These are phyloP conservation scores for Colletotrichum phormii DNA, from an alignment of 2,329 filamentous ascomycete genomes.

Conservation along the genomic window DNA sequence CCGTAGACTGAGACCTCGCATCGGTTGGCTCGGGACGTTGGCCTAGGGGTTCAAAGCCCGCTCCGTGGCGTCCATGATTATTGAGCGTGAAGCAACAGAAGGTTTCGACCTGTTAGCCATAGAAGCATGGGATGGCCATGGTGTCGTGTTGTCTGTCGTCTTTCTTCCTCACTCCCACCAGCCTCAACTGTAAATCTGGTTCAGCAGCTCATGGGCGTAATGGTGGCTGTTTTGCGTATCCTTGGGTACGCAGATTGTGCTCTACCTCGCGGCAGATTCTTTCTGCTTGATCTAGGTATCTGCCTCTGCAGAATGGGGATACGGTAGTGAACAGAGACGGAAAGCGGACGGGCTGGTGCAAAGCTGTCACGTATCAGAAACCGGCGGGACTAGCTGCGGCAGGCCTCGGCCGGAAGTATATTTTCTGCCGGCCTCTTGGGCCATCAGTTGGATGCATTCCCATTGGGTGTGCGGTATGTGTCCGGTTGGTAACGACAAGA, in stretches of 20 bases:
- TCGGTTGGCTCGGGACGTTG: conserved; percentile 1
- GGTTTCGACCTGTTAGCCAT: neutral
- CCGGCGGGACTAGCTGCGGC: neutral
- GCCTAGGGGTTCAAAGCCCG: neutral
- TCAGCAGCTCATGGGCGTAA: neutral
- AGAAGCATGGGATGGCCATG: neutral
- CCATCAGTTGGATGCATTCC: neutral
- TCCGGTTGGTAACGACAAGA: neutral
- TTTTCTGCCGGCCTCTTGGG: neutral
- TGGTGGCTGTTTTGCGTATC: neutral
- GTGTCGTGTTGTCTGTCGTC: neutral
- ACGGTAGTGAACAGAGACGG: neutral
- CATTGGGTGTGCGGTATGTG: neutral
- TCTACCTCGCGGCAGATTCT: neutral
- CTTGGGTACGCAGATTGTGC: neutral
- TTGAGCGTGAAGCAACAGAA: neutral
- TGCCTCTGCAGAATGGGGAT: neutral
- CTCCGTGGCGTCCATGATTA: neutral
- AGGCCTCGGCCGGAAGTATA: conserved; percentile 17
- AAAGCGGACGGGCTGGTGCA: conserved; percentile 6
- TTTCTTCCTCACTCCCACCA: neutral
- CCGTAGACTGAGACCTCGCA: neutral
- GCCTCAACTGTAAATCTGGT: neutral
- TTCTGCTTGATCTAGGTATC: neutral
- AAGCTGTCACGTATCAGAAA: conserved; percentile 22